phyloP scores from a whole-genome alignment of 768 basidiomycete genomes.

The Suillus variegatus region DNA sequence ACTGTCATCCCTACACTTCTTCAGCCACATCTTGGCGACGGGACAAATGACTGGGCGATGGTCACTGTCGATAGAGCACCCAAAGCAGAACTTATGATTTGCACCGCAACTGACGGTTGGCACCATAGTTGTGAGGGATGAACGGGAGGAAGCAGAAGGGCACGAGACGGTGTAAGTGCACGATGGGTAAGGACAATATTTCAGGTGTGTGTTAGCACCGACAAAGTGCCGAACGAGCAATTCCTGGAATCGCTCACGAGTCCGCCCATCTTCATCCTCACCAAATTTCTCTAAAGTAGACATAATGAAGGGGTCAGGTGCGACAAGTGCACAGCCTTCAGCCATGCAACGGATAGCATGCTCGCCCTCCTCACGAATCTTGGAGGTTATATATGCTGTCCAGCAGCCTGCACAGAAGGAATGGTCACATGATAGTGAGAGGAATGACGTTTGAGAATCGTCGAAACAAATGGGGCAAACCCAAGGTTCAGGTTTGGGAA shows the following conservation, averaged over 20 bases:
- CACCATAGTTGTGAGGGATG: conserved; percentile 73
- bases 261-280: conserved; percentile 44
- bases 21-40: conserved; percentile 91
- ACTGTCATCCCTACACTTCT: conserved; percentile 96
- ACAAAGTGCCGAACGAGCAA: conserved; percentile 91
- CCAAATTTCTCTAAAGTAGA: conserved; percentile 43
- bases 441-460: conserved; percentile 66
- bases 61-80: conserved; percentile 84
- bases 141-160: conserved; percentile 73
- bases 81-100: conserved; percentile 90
- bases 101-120: conserved; percentile 89
- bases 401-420: conserved; percentile 84
- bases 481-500: conserved; percentile 52
- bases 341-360: conserved; percentile 77
- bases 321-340: conserved; percentile 67
- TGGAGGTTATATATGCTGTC: conserved; percentile 75
- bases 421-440: conserved; percentile 82
- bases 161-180: conserved; percentile 96
- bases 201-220: conserved; percentile 74
- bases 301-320: conserved; percentile 63
- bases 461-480: conserved; percentile 95
- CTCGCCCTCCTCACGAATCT: conserved; percentile 83
- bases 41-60: conserved; percentile 91
- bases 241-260: conserved; percentile 76
- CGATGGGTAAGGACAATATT: conserved; percentile 94